Base-by-base conservation (phyloP, 176 grass and related monocot genomes). In the Aegilops bicornis region DNA sequence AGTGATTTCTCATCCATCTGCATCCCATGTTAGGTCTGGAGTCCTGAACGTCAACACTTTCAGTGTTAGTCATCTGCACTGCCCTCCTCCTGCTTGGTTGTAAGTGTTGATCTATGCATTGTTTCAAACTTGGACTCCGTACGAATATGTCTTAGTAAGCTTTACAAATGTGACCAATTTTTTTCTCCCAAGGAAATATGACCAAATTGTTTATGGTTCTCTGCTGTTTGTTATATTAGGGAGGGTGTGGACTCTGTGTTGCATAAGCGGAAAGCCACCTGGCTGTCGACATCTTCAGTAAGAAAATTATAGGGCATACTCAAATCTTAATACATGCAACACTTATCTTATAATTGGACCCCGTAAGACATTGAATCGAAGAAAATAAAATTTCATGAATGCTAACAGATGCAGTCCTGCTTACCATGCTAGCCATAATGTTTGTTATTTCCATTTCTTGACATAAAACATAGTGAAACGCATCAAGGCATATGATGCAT, bases 21-120 rank as follows among this genome's bases (percentile, higher is more conserved):
- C 80, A 86, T 86, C 45, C 48, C n/a, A 65, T 66, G 24, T 80
- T 66, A 98, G 96, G 96, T 98, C 96, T 73, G 96, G 96, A 74
- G 90, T 94, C 65, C 73, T 98, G 69, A 95, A 98, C 79, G 33
- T 92, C 64, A 91, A 90, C 64, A 92, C 76, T 43, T 79, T 95
- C 31, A 89, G 23, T 64, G 91, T 98, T 76, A 95, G 88, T 83
- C 96, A 98, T 59, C 75, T 98, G 64, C 96, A 98, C 62, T 98
- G 96, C 79, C 93, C 95, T 80, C 95, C 96, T 76, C 96, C 96
- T 82, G 70, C 87, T 95, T 95, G 92, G 90, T 72, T 94, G 95
- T 98, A 91, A 95, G 93, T 95, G 89, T 77, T 73, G n/a, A 22
- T 50, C 40, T 35, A 74, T 37, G 15, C 20, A 40, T 88, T 84